These are phyloP conservation scores for Neurospora crassa DNA, from an alignment of 2,329 filamentous ascomycete genomes.

Conservation along the genomic window DNA sequence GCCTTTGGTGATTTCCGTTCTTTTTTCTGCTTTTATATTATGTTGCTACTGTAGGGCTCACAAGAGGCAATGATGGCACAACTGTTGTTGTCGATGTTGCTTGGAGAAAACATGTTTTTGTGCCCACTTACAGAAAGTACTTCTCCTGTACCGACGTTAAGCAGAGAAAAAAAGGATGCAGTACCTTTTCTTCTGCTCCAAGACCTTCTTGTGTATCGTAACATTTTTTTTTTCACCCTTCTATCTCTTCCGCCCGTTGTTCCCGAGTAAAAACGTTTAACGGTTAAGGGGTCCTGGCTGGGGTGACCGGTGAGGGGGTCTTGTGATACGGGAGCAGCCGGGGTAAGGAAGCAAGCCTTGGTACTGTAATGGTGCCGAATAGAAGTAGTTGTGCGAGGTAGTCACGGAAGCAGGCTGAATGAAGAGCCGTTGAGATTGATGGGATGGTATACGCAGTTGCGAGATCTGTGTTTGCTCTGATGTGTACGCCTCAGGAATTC, in stretches of 20 bases:
- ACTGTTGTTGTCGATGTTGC: neutral
- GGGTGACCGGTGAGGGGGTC: neutral
- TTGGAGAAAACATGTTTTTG: neutral
- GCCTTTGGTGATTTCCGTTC: neutral
- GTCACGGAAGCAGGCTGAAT: neutral
- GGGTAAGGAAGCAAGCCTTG: neutral
- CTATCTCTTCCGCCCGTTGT: neutral
- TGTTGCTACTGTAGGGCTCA: neutral
- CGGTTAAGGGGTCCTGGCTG: neutral
- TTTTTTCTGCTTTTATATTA: neutral
- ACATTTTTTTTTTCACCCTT: neutral
- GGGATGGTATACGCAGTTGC: neutral
- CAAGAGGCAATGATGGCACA: neutral
- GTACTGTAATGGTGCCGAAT: neutral
- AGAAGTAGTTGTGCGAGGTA: neutral
- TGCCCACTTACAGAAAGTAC: neutral
- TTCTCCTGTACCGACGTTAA: neutral
- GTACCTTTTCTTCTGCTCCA: neutral
- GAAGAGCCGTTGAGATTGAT: neutral
- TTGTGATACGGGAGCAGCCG: neutral
- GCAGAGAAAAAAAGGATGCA: neutral
- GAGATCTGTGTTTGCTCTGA: neutral
- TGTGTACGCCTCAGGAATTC: neutral
- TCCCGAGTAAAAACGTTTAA: neutral
- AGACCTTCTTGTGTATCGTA: neutral